Base-by-base conservation (phyloP, 768 basidiomycete genomes). In the Chiua virens region DNA sequence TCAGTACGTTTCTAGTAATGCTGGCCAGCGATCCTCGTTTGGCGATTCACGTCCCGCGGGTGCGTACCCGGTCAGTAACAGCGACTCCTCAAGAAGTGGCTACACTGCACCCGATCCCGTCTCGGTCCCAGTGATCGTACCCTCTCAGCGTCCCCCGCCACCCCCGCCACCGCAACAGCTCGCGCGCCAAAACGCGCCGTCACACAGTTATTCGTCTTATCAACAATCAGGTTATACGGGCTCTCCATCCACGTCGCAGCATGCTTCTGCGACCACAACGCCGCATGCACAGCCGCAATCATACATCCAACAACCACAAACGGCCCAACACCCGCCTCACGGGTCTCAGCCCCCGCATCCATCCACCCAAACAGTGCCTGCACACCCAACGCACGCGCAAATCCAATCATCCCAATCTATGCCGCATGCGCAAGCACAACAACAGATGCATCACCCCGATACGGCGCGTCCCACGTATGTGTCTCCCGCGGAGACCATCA, bases 211-310 rank as follows among this genome's bases (percentile, higher is more conserved):
- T 25, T 49, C 60, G 5, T 52, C 63, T 6, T 63, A 61, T 34
- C 6, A 46, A 3, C 54, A 62, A 21, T 23, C 59, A 8, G 46
- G 13, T 10, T 65, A 59, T 7, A 43, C n/a, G 7, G 30, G 55
- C 8, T 63, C 65, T 4, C 50, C 62, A 7, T 42, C 71, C 18
- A 57, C 30, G 41, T 10, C 58, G 3, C 57, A 62, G 20, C 59
- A 61, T 18, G 41, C 50, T 32, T 42, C 57, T 4, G 42, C 43
- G 22, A 25, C 49, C 6, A 36, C 38, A 13, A 49, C 56, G 28
- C 11, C 52, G 22, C 62, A 56, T 21, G 52, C 63, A 1, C 67
- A 65, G 10, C 61, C 70, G 20, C 73, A 73, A 13, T 57, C 67
- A 6, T 66, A 55, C 30, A 50, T 56, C 28, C 49, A 40, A 3